phyloP scores from a whole-genome alignment of 768 basidiomycete genomes.

The Austroboletus eburneus region DNA sequence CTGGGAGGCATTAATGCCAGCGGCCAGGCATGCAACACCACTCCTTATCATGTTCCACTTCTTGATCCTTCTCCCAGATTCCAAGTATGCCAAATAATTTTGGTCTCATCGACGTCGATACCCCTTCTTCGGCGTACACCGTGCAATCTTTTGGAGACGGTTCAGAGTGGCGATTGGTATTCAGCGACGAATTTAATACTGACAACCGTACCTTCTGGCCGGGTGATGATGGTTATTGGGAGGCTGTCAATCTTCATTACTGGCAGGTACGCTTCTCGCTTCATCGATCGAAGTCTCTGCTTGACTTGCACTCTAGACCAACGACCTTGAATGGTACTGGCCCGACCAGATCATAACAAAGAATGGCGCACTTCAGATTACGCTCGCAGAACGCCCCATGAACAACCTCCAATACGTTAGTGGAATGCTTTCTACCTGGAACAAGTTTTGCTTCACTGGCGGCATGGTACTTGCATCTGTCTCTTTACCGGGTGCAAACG shows the following conservation, averaged over 20 bases:
- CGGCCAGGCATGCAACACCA: conserved; percentile 50
- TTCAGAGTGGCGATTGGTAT: conserved; percentile 60
- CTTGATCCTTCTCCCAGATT: conserved; percentile 34
- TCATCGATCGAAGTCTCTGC: not conserved
- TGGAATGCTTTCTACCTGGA: conserved; percentile 68
- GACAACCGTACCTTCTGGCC: conserved; percentile 75
- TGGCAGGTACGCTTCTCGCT: conserved; percentile 47
- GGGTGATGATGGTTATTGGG: conserved; percentile 89
- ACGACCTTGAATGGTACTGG: conserved; percentile 87
- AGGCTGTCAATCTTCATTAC: conserved; percentile 77
- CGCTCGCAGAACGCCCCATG: conserved; percentile 57
- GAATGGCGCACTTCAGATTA: conserved; percentile 72
- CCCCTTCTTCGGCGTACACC: conserved; percentile 57
- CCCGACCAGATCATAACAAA: conserved; percentile 73
- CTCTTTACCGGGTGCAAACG: conserved; percentile 64
- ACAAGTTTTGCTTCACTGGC: conserved; percentile 94
- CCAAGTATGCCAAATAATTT: conserved; percentile 59
- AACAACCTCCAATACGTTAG: conserved; percentile 74
- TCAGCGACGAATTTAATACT: conserved; percentile 85
- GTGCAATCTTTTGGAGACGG: conserved; percentile 51
- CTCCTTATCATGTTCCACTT: not conserved
- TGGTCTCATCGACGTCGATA: conserved; percentile 73
- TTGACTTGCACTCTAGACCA: conserved; percentile 40
- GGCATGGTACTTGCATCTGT: conserved; percentile 71
- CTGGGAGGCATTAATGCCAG: conserved; percentile 73